phyloP scores from a whole-genome alignment of 305 asterid genomes.

The Fraxinus sp. region DNA sequence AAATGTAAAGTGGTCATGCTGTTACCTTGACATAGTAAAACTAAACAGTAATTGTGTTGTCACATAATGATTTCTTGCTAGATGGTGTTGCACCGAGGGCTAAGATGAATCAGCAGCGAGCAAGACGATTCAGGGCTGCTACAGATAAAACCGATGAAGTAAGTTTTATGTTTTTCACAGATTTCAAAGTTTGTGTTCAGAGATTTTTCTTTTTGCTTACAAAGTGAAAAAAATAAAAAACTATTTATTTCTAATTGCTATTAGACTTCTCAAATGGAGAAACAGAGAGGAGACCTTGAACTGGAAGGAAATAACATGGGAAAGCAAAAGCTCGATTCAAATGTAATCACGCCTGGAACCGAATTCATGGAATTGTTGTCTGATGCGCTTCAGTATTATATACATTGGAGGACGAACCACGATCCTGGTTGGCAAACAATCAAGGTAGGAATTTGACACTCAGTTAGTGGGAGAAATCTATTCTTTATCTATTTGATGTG shows the following conservation, averaged over 20 bases:
- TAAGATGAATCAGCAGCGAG: constrained; percentile 69
- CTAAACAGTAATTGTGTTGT: neutral
- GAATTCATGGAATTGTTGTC: constrained; percentile 49
- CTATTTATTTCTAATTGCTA: constrained; percentile 16
- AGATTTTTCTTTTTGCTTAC: neutral
- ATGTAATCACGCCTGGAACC: constrained; percentile 59
- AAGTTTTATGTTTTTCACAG: constrained; percentile 17
- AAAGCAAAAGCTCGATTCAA: constrained; percentile 41
- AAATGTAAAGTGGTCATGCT: neutral
- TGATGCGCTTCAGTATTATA: constrained; percentile 41
- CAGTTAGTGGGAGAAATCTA: constrained; percentile 12
- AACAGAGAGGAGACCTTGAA: neutral
- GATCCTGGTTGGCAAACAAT: constrained; percentile 51
- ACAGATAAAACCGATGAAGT: constrained; percentile 51
- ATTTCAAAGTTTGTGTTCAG: neutral
- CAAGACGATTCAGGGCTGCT: constrained; percentile 66
- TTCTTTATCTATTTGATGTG: constrained; percentile 13
- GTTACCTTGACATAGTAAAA: neutral
- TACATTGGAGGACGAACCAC: constrained; percentile 36
- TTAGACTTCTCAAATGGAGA: constrained; percentile 40
- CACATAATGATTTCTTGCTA: constrained; percentile 11
- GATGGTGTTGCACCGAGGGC: constrained; percentile 82
- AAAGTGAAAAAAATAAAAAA: neutral
- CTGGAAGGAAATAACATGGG: constrained; percentile 15
- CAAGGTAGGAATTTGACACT: constrained; percentile 34